Evolutionary conservation across 768 basidiomycete genomes (phyloP).

Genomic region (Boletus sp.): DNA sequence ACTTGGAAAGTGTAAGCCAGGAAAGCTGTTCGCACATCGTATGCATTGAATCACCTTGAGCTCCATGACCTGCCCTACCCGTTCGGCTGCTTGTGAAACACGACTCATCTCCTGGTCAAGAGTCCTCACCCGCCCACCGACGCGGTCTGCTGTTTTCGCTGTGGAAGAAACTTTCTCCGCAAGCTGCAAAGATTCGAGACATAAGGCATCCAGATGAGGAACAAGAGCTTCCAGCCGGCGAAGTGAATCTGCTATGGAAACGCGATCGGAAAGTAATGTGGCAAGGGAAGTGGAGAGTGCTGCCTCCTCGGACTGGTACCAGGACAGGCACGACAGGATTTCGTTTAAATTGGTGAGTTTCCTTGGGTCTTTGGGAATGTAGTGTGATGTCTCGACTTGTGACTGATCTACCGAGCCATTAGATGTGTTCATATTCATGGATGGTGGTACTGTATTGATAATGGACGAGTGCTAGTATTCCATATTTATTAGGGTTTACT

Average conservation of each 20-base stretch:
- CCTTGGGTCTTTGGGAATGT: conserved; percentile 23
- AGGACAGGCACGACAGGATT: conserved; percentile 70
- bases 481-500: too few species aligned
- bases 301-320: conserved; percentile 73
- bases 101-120: conserved; percentile 93
- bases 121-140: conserved; percentile 85
- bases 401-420: conserved; percentile 6
- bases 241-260: conserved; percentile 63
- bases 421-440: conserved; percentile 12
- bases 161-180: conserved; percentile 62
- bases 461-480: background rate
- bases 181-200: conserved; percentile 53
- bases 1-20: conserved; percentile 41
- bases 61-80: conserved; percentile 91
- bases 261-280: conserved; percentile 62
- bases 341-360: conserved; percentile 61
- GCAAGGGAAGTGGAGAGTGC: conserved; percentile 72
- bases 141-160: conserved; percentile 76
- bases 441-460: background rate
- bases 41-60: conserved; percentile 62
- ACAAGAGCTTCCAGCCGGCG: conserved; percentile 56
- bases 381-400: conserved; percentile 5
- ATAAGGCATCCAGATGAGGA: conserved; percentile 61
- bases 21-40: conserved; percentile 20
- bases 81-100: conserved; percentile 85